Evolutionary conservation across 257 asterid species (phyloP), one percentile per base, ranked within the genome.

Genomic region (Capsicum baccatum): DNA sequence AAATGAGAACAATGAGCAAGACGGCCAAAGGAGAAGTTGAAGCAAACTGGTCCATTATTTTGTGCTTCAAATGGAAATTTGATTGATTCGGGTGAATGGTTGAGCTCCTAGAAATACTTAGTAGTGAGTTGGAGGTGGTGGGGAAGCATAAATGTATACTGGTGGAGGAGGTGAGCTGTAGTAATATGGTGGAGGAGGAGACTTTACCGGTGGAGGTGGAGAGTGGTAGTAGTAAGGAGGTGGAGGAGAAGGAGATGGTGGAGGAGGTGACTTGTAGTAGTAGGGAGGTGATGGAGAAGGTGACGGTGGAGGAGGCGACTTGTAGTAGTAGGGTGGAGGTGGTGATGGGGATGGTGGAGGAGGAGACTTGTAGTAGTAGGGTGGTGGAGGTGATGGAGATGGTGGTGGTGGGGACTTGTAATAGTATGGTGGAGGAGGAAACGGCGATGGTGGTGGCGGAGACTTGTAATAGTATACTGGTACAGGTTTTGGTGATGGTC

Each of bases 1-100:
- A 11, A 2, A 52, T 52, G 56, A 52, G 56, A 52, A 21, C 39
- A 62, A 62, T 62, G 16, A 62, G 1, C 39, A 62, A 4, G 13
- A 52, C 48, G 68, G 87, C 79, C 56, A 68, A 70, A 26, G 70
- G 82, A 82, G 83, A 78, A 79, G 63, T 48, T 54, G 86, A 82
- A 83, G 66, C 82, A 82, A 85, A 79, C 57, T 82, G 84, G 84
- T 87, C 89, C 76, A 52, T 14, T 63, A 63, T 21, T 63, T 63
- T 21, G 8, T 63, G 69, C 16, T 0, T 63, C 69, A 63, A 63
- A 10, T 21, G 26, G 42, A 21, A 63, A 2, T 21, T 39, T 63
- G 71, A 21, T 63, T 39, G 84, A 17, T 55, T 9, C 6, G 55
- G 62, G 58, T 6, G 79, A n/a, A 70, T 42, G 83, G 54, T 9